Evolutionary conservation across 331 rosid genomes (phyloP).

Genomic region (Stylosanthes scabra): DNA sequence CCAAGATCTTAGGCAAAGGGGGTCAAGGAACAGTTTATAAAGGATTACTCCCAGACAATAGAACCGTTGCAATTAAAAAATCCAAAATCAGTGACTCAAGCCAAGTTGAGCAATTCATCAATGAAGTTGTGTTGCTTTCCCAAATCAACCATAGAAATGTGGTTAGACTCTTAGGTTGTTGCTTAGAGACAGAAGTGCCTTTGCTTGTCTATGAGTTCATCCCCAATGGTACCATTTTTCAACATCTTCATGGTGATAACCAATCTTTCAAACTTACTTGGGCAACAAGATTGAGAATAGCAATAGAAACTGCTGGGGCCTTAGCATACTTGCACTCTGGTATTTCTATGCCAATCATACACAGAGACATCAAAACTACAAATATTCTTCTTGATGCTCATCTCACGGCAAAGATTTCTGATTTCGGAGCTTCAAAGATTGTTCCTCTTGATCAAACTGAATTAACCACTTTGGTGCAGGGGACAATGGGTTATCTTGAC

Average conservation of each 20-base stretch:
- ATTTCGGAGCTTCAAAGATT: no score
- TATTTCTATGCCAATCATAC: conserved; percentile 35
- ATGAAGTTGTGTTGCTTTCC: conserved; percentile 39
- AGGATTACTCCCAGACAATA: conserved; percentile 34
- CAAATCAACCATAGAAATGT: conserved; percentile 47
- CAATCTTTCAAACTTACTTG: conserved; percentile 15
- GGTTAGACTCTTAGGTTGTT: conserved; percentile 47
- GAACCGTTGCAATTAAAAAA: conserved; percentile 42
- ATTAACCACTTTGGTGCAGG: no score
- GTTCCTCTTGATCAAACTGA: no score
- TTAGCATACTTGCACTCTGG: conserved; percentile 43
- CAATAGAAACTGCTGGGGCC: conserved; percentile 43
- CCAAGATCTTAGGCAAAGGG: conserved; percentile 39
- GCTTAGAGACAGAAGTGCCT: conserved; percentile 47
- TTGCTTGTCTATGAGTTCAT: conserved; percentile 45
- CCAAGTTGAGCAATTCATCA: conserved; percentile 48
- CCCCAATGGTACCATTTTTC: conserved; percentile 33
- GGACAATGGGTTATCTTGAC: no score
- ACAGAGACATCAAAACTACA: conserved; percentile 41
- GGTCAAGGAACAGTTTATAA: conserved; percentile 47
- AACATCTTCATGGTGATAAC: conserved; percentile 31
- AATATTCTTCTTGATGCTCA: no score
- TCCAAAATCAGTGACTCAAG: conserved; percentile 31
- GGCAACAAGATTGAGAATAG: conserved; percentile 38
- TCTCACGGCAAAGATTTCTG: no score